These are phyloP conservation scores for Ceratocystis ficicola DNA, from an alignment of 2,329 filamentous ascomycete genomes.

Conservation along the genomic window DNA sequence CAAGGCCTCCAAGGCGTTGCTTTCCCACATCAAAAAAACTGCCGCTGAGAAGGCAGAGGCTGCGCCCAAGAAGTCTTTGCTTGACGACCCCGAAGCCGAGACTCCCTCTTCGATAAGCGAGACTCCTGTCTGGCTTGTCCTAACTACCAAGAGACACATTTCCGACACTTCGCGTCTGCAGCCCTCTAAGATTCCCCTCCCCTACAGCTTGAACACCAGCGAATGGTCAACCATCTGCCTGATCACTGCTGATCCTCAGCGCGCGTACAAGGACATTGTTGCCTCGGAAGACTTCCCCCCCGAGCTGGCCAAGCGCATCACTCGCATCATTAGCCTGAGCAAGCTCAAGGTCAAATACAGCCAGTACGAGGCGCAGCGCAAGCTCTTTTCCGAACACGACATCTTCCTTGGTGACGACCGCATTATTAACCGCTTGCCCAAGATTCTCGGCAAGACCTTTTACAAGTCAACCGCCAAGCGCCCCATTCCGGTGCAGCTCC, in stretches of 20 bases:
- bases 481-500: conserved; percentile 69
- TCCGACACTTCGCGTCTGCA: conserved; percentile 66
- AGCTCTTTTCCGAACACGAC: conserved; percentile 76
- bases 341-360: conserved; percentile 77
- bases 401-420: conserved; percentile 88
- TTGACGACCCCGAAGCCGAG: conserved; percentile 35
- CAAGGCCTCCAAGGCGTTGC: conserved; percentile 51
- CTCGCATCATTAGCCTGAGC: conserved; percentile 63
- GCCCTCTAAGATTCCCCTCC: conserved; percentile 68
- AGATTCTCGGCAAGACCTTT: conserved; percentile 78
- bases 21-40: conserved; percentile 49
- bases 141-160: conserved; percentile 55
- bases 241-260: conserved; percentile 70
- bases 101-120: conserved; percentile 31
- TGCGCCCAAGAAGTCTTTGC: conserved; percentile 44
- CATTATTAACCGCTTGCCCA: conserved; percentile 61
- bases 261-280: conserved; percentile 80
- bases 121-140: conserved; percentile 47
- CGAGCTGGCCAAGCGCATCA: conserved; percentile 54
- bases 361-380: conserved; percentile 74
- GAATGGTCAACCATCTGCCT: conserved; percentile 64
- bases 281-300: conserved; percentile 59
- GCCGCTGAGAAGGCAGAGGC: conserved; percentile 37
- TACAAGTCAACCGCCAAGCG: conserved; percentile 75
- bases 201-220: conserved; percentile 60